Evolutionary conservation across 2,329 filamentous ascomycete genomes (phyloP), one percentile per base, ranked within the genome.

Genomic region (Cucurbitaria berberidis): DNA sequence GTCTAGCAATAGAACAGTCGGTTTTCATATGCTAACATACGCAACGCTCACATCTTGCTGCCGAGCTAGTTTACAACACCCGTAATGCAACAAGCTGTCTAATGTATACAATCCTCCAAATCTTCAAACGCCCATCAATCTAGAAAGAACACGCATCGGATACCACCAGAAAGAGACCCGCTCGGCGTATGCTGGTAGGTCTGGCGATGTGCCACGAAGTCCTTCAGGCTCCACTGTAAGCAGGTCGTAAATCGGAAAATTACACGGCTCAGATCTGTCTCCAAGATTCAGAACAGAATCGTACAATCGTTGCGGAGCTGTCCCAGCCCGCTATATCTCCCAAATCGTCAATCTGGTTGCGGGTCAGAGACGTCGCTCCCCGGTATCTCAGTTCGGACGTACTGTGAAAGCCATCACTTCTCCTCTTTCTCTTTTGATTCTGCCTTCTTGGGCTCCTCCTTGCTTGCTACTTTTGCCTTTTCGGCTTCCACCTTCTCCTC

Each of bases 401-500:
- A 63, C 51, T 57, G 53, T 50, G 30, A 47, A 24, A 57, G 52
- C 47, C 43, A 45, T 19, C 49, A 42, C 59, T 63, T 63, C 21
- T 45, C 36, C 46, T 63, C 38, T 58, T 62, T 78, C 53, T 46
- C 83, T 56, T 82, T 77, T 54, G 82, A 77, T 9, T 82, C 83
- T 42, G 96, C 86, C 40, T 88, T 85, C 49, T 51, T 60, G 40
- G 38, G 53, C 52, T 48, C 64, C 42, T 67, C 63, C 54, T 71
- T 70, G 47, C 73, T 70, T 46, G 64, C 70, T 16, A 68, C 68
- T 44, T 75, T 73, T 36, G 67, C 69, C 61, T 82, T 71, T 53
- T 81, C 80, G 49, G 60, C 57, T 24, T 64, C 58, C 11, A 65
- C 67, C 45, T 71, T 67, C 16, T 68, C 75, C 34, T 76, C 74